Percentiles rank a stretch among this genome's conserved stretches.
Evolutionary conservation across 1,139 yeast species (phyloP).

Genomic region (Candida sanyaensis): DNA sequence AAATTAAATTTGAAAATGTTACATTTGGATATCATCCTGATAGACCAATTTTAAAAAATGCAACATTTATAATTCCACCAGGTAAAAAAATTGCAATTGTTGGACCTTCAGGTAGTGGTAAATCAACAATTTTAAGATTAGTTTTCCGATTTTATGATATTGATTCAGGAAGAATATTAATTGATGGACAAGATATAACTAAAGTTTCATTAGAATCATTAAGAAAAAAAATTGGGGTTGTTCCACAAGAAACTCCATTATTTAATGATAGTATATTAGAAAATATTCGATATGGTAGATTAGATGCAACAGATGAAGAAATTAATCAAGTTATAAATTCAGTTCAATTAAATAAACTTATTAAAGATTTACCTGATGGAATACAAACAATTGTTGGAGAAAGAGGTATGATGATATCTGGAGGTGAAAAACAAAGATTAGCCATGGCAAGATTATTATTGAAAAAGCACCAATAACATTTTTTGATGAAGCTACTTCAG

Average conservation of each 20-base stretch:
- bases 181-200: constrained; percentile 89
- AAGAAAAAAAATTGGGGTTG: constrained; percentile 80
- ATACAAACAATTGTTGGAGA: constrained; percentile 92
- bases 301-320: constrained; percentile 73
- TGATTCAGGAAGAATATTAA: constrained; percentile 69
- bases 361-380: constrained; percentile 80
- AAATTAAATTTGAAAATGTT: constrained; percentile 86
- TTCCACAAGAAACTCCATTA: constrained; percentile 96
- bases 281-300: constrained; percentile 84
- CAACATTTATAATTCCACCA: constrained; percentile 83
- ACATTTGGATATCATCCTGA: constrained; percentile 90
- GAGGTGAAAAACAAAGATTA: constrained; percentile 95
- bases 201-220: constrained; percentile 75
- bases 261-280: constrained; percentile 90
- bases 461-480: constrained; percentile 88
- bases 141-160: constrained; percentile 91
- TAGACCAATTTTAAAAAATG: constrained; percentile 80
- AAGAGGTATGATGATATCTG: constrained; percentile 97
- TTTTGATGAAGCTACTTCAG: constrained; percentile 97
- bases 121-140: constrained; percentile 82
- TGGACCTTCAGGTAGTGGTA: constrained; percentile 95
- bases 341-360: constrained; percentile 68
- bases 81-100: constrained; percentile 92
- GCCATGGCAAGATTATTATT: constrained; percentile 88
- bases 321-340: constrained; percentile 61